Base-by-base conservation (phyloP, 495 filamentous ascomycete genomes). In the Podospora australis region DNA sequence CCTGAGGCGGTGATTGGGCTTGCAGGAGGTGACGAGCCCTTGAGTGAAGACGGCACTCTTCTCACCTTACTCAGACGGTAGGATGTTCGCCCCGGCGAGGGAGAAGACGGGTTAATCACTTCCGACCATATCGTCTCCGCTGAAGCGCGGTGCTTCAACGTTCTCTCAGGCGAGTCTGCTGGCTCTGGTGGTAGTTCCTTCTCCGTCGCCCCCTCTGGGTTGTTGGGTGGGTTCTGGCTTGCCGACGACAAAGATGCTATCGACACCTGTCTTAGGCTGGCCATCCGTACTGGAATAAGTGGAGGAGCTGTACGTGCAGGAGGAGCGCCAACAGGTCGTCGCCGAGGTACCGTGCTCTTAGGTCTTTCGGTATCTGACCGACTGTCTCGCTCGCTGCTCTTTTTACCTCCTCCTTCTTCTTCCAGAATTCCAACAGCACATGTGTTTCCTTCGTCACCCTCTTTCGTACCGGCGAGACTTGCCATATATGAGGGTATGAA, bases 201-300 rank as follows among this genome's bases (percentile, higher is more conserved):
- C 32, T 16, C 11, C 6, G 26, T 17, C 25, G 13, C 10, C 23
- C 10, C n/a, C 22, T 43, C 40, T 26, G 40, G 10, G n/a, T 23
- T 3, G 20, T 10, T 14, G 25, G 13, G 2, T 24, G n/a, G 19
- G 11, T 23, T 23, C 13, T 24, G 6, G 13, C 22, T 24, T 29
- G 39, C 11, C 17, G 16, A 14, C 11, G 34, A 19, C 7, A 23
- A 22, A 13, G 46, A 46, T 13, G 45, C 28, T 19, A 24, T 5
- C 9, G 40, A 0, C 11, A 47, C 11, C 22, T 48, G 40, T 6
- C 54, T 23, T 16, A 67, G 53, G 35, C 65, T 67, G 19, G 61
- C 51, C 28, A 64, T 57, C 32, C 66, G 53, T 45, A 26, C 52
- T 11, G 67, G 68, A 2, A 67, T 49, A 14, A n/a, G n/a, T n/a